Evolutionary conservation across 2,329 filamentous ascomycete genomes (phyloP).

Genomic region (Teratosphaeria gauchensis): DNA sequence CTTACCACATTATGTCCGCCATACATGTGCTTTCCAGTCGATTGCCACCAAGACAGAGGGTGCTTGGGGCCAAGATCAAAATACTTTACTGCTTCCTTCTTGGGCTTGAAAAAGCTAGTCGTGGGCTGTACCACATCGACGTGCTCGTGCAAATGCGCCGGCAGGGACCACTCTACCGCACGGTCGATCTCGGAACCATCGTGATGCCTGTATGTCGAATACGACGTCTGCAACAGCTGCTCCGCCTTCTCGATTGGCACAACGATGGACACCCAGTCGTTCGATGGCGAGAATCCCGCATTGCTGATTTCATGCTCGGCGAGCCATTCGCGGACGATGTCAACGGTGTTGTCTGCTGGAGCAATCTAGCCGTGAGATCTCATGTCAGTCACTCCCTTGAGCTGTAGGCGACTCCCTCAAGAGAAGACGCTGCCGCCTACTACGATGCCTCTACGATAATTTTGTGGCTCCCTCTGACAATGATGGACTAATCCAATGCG

Average conservation of each 20-base stretch:
- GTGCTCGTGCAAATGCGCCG: slow-evolving; percentile 46
- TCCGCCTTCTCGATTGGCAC: slow-evolving; percentile 45
- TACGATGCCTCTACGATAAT: not conserved
- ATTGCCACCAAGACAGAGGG: slow-evolving; percentile 13
- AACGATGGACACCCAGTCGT: slow-evolving; percentile 48
- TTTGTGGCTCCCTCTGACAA: not conserved
- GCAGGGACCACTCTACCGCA: slow-evolving; percentile 49
- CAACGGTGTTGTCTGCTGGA: slow-evolving; percentile 42
- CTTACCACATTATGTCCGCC: slow-evolving; percentile 5
- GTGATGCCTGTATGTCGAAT: slow-evolving; percentile 42
- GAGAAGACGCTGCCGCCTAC: not conserved
- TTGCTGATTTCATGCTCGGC: slow-evolving; percentile 41
- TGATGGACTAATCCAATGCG: not conserved
- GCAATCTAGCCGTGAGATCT: slow-evolving; percentile 35
- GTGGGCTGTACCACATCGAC: slow-evolving; percentile 53
- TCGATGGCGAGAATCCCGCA: slow-evolving; percentile 41
- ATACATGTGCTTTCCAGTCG: slow-evolving; percentile 10
- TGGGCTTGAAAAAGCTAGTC: slow-evolving; percentile 46
- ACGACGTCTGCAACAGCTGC: slow-evolving; percentile 43
- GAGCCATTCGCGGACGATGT: slow-evolving; percentile 49
- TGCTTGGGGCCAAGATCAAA: slow-evolving; percentile 1
- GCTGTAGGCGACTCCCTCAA: not conserved
- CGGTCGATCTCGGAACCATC: slow-evolving; percentile 45
- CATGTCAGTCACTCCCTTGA: not conserved
- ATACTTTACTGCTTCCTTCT: not conserved